Evolutionary conservation across 2,329 filamentous ascomycete species (phyloP), one percentile per base, ranked within the genome.

Genomic region (Penicillium oxalicum): DNA sequence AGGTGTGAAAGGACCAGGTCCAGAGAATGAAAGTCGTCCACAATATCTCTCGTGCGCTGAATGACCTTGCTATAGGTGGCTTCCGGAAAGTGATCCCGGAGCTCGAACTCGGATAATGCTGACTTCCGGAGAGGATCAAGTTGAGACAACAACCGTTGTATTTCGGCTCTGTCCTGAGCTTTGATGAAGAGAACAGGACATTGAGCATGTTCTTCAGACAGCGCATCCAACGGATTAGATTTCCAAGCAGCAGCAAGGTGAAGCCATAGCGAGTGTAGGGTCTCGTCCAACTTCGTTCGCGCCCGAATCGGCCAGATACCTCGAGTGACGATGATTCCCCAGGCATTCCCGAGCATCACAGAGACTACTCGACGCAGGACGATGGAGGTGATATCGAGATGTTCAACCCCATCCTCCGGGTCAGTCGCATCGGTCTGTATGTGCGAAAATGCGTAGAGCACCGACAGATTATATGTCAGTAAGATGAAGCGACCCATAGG

Each of bases 221-320:
- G 77, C 6, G 84, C 81, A 4, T 86, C 84, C 27, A 98, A 74
- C 0, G 93, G 93, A 7, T 94, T 91, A 39, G 91, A 83, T 71
- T 91, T 95, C 93, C 93, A 98, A 55, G 96, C 91, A 33, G 97
- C 78, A 12, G 89, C 88, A 83, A 98, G 91, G 50, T 94, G 88
- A 7, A 98, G 77, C 80, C 93, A 97, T 9, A 98, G 75, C 12
- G 95, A 77, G 26, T 88, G 87, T 9, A 96, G 77, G 1, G 91
- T 91, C 61, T 95, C 86, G 62, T 93, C 88, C 60, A 97, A 83
- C 70, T 95, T 95, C 53, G 80, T 78, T 38, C 93, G 81, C 1
- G 90, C 93, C 29, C 88, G 93, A 53, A 96, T 93, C 5, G 93
- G 91, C 88, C 91, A 97, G 55, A 97, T 84, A 42, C 94, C 64